phyloP scores from a whole-genome alignment of 495 filamentous ascomycete species.

The Alectoria sarmentosa region DNA sequence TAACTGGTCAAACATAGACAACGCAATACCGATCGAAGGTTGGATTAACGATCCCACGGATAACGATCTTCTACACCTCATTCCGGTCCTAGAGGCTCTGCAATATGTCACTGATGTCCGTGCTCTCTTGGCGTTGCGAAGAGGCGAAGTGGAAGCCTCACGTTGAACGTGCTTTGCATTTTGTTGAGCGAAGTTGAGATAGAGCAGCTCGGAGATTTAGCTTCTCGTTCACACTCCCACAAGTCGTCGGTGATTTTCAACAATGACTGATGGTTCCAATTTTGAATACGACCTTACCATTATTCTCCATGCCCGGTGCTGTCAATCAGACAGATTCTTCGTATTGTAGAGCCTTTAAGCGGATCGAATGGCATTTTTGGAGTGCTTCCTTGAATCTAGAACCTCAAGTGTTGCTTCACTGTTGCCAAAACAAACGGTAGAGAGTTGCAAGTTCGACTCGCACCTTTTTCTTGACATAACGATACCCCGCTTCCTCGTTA shows the following conservation, averaged over 20 bases:
- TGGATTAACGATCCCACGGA: slow-evolving; percentile 91
- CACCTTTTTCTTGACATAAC: neutral
- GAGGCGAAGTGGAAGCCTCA: slow-evolving; percentile 61
- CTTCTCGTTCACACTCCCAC: neutral
- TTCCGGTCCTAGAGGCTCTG: slow-evolving; percentile 89
- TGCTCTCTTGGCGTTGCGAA: slow-evolving; percentile 76
- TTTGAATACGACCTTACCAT: neutral
- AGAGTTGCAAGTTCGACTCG: neutral
- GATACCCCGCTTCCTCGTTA: neutral
- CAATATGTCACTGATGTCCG: slow-evolving; percentile 95
- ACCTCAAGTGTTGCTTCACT: neutral
- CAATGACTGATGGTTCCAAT: neutral
- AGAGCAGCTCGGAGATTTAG: neutral
- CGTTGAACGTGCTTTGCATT: slow-evolving; percentile 15
- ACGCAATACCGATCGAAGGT: slow-evolving; percentile 87
- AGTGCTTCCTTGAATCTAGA: neutral
- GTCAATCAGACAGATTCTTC: neutral
- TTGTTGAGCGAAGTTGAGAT: neutral
- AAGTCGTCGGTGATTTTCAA: neutral
- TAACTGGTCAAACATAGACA: slow-evolving; percentile 53
- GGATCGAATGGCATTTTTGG: neutral
- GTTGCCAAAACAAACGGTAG: neutral
- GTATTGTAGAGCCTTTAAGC: neutral
- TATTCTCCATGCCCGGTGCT: neutral
- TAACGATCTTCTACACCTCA: slow-evolving; percentile 80